phyloP scores from a whole-genome alignment of 805 yeast species.

The Candida ficus region DNA sequence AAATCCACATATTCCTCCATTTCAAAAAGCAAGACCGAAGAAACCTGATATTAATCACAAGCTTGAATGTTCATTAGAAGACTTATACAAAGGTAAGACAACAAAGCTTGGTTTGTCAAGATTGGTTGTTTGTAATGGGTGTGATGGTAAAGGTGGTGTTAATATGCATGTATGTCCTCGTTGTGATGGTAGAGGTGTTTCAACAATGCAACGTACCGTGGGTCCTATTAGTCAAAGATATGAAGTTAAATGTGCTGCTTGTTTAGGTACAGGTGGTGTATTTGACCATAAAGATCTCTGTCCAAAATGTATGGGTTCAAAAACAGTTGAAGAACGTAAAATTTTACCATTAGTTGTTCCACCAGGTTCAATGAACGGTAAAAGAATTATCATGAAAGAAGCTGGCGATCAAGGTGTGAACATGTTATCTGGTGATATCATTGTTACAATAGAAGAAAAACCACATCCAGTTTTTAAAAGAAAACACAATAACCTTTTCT shows the following conservation, averaged over 20 bases:
- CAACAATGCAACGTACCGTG: slow-evolving; percentile 34
- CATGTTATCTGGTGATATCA: slow-evolving; percentile 62
- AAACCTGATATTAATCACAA: slow-evolving; percentile 57
- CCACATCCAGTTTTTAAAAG: slow-evolving; percentile 34
- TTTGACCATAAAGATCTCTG: slow-evolving; percentile 32
- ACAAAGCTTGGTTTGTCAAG: slow-evolving; percentile 51
- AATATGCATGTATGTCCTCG: slow-evolving; percentile 26
- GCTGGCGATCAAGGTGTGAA: slow-evolving; percentile 62
- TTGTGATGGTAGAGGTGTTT: slow-evolving; percentile 41
- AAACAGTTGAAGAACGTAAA: slow-evolving; percentile 42
- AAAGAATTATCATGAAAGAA: slow-evolving; percentile 46
- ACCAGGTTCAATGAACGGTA: slow-evolving; percentile 52
- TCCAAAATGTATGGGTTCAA: slow-evolving; percentile 39
- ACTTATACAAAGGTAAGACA: slow-evolving; percentile 53
- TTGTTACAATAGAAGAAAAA: slow-evolving; percentile 44
- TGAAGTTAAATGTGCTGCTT: slow-evolving; percentile 40
- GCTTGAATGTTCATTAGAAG: slow-evolving; percentile 46
- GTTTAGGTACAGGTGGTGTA: slow-evolving; percentile 37
- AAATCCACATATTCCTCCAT: too few relatives aligned
- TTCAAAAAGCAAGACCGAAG: slow-evolving; percentile 17
- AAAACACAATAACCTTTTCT: slow-evolving; percentile 38
- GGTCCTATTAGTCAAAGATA: slow-evolving; percentile 41
- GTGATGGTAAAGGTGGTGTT: slow-evolving; percentile 49
- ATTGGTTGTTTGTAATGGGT: slow-evolving; percentile 41
- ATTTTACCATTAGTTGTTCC: slow-evolving; percentile 47